Evolutionary conservation across 192 early-diverging fungal species (phyloP).

Genomic region (Coemansia sp.): DNA sequence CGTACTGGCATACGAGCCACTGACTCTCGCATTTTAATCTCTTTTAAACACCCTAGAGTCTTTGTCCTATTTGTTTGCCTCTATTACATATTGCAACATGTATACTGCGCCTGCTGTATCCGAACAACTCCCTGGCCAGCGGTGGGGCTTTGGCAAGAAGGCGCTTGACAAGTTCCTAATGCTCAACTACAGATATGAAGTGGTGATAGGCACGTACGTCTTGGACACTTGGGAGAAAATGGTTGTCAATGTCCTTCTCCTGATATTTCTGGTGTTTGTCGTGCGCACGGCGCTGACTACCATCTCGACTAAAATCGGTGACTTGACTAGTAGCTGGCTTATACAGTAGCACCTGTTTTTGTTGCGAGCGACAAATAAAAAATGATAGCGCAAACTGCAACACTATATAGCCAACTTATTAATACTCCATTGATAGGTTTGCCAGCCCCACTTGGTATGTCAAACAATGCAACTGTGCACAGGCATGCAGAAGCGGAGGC

Average conservation of each 20-base stretch:
- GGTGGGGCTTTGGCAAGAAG: background rate
- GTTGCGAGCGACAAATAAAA: too few species aligned
- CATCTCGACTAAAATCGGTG: conserved; percentile 3
- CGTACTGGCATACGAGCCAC: too few species aligned
- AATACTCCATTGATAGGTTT: too few species aligned
- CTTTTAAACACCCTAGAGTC: too few species aligned
- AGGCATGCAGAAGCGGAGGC: too few species aligned
- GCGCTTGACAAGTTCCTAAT: conserved; percentile 26
- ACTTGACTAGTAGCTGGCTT: background rate
- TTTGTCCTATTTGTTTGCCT: background rate
- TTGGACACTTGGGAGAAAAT: conserved; percentile 89
- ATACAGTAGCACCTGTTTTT: too few species aligned
- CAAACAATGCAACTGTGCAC: too few species aligned
- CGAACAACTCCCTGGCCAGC: background rate
- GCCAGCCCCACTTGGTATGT: too few species aligned
- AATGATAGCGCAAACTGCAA: too few species aligned
- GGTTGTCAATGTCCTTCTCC: conserved; percentile 52
- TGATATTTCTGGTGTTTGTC: conserved; percentile 14
- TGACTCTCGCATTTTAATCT: too few species aligned
- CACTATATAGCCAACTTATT: too few species aligned
- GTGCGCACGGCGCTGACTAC: conserved; percentile 15
- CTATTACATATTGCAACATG: background rate
- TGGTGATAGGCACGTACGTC: conserved; percentile 83
- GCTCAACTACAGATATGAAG: conserved; percentile 76
- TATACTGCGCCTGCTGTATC: background rate